Evolutionary conservation across 2,329 filamentous ascomycete genomes (phyloP).

Genomic region (Penicillium sp.): DNA sequence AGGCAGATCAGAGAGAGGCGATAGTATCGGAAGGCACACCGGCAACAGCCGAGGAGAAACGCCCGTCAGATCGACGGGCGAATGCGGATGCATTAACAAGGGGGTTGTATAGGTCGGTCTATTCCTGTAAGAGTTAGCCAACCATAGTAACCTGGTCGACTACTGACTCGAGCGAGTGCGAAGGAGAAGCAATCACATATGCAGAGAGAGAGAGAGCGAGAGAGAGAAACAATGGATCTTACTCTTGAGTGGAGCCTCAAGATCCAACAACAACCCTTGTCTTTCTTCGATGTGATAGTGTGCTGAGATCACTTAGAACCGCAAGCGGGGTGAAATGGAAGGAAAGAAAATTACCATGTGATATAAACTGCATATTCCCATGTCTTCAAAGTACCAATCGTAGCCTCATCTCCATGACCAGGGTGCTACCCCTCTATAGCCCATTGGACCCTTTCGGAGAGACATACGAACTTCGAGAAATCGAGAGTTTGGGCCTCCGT

Average conservation of each 20-base stretch:
- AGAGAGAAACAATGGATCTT: conserved; percentile 10
- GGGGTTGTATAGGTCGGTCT: conserved; percentile 11
- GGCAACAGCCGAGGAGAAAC: conserved; percentile 5
- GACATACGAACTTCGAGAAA: not conserved
- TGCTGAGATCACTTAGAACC: not conserved
- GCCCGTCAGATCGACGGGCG: conserved; percentile 12
- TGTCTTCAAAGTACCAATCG: not conserved
- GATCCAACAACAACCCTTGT: too few species aligned
- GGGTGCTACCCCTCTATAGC: not conserved
- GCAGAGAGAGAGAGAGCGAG: conserved; percentile 2
- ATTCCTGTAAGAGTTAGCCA: conserved; percentile 6
- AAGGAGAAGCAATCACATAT: conserved; percentile 15
- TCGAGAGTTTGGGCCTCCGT: not conserved
- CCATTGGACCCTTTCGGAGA: not conserved
- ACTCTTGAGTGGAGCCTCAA: too few species aligned
- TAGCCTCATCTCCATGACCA: not conserved
- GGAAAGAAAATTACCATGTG: not conserved
- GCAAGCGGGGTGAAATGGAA: not conserved
- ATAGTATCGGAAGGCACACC: conserved; percentile 2
- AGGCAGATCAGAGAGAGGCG: not conserved
- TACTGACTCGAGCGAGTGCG: conserved; percentile 5
- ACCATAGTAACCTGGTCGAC: conserved; percentile 7
- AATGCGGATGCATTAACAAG: conserved; percentile 5
- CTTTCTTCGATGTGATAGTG: not conserved
- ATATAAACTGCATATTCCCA: not conserved